Base-by-base conservation (phyloP, 306 rosid species). In the Quercus dentata region DNA sequence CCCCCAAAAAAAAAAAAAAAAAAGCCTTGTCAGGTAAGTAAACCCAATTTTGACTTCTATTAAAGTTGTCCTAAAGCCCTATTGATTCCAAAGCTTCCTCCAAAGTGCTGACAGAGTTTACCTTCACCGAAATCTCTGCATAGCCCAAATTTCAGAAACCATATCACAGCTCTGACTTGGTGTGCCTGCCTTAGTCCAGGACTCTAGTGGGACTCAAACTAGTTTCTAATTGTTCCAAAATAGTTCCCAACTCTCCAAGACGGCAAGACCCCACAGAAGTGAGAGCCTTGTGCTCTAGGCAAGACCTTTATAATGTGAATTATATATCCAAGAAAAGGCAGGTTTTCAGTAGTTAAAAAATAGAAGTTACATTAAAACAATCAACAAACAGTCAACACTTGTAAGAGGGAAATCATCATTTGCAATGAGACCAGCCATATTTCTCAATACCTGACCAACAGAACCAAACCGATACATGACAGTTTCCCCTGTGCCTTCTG, bases 381-480 rank as follows among this genome's bases (percentile, higher is more conserved):
- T 35, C 49, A 18, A 46, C 15, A 49, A 7, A 71, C 56, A 25
- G 35, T 46, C 75, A 71, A 3, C 58, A 46, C 21, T 38, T 38
- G 57, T 70, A 70, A 4, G 51, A 46, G n/a, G 5, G 31, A 23
- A 38, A 70, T 56, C 6, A 52, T 23, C 46, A 73, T 68, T 63
- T 41, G 33, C 17, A 4, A 74, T 54, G 79, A 65, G 30, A 31
- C 4, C 20, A 25, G 19, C 55, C 38, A 27, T 21, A 21, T 55
- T 69, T 41, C 74, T 61, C 61, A 46, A 15, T 88, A 96, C 99
- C 99, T 93, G 99, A 81, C 99, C 99, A 61, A 96, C 97, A 18
- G 99, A 96, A 82, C 97, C 99, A 69, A 96, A 96, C 80, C 99
- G 95, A 84, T 96, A 96, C 80, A 80, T 89, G 44, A 93, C 74